Conservation (phyloP, 208 protist species). For the Leishmania turanica region DNA sequence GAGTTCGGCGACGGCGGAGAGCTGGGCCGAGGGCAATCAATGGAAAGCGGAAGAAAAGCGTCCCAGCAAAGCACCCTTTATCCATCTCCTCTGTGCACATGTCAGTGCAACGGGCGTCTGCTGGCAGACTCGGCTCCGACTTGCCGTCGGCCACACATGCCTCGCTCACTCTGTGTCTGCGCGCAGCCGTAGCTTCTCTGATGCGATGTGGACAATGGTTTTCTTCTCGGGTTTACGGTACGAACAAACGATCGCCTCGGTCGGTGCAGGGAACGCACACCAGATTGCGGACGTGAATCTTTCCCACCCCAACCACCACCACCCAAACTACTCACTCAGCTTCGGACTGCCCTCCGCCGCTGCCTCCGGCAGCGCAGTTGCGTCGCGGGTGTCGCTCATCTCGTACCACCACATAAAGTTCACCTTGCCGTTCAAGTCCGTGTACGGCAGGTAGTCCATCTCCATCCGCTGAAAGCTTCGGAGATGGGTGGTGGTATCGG, state of each 20-base stretch:
- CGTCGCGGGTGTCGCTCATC: conserved; percentile 47
- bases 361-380: conserved; percentile 40
- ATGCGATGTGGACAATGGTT: background rate
- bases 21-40: background rate
- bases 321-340: conserved; percentile 25
- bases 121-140: background rate
- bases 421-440: conserved; percentile 91
- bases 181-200: background rate
- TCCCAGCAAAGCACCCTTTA: background rate
- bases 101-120: background rate
- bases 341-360: conserved; percentile 12
- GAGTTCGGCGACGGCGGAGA: background rate
- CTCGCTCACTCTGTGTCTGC: background rate
- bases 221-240: background rate
- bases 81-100: background rate
- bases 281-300: background rate
- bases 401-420: conserved; percentile 96
- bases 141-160: background rate
- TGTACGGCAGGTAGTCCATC: conserved; percentile 93
- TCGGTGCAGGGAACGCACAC: background rate
- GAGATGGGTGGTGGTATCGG: conserved; percentile 69
- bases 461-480: conserved; percentile 80
- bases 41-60: background rate
- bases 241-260: background rate
- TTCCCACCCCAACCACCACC: background rate